Conservation (phyloP, 208 protist genomes). For the Trypanosoma brucei region DNA sequence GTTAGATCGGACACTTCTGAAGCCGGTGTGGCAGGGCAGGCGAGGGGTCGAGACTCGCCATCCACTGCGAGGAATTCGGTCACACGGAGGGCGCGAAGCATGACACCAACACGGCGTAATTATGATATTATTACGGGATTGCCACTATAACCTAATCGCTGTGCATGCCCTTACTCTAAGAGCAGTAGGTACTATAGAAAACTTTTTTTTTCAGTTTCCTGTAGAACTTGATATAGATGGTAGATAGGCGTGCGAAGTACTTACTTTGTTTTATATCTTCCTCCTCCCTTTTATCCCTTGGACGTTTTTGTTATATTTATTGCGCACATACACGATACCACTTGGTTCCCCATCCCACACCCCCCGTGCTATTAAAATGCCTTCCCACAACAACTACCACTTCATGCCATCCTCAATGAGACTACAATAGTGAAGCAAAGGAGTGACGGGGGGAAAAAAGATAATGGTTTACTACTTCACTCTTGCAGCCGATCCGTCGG, state of each 20-base stretch:
- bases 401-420: too few species aligned
- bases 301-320: constrained; percentile 16
- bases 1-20: too few species aligned
- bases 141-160: constrained; percentile 15
- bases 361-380: too few species aligned
- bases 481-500: constrained; percentile 77
- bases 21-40: background rate
- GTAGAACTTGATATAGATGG: too few species aligned
- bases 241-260: too few species aligned
- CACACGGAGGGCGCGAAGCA: constrained; percentile 31
- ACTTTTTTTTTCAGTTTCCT: too few species aligned
- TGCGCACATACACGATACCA: background rate
- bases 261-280: background rate
- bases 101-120: constrained; percentile 24
- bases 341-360: too few species aligned
- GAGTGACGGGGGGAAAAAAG: background rate
- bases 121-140: constrained; percentile 73
- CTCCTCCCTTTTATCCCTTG: constrained; percentile 16
- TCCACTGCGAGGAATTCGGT: constrained; percentile 16
- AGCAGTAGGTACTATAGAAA: too few species aligned
- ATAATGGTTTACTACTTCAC: constrained; percentile 93
- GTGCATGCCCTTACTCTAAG: too few species aligned
- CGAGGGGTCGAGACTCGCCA: background rate
- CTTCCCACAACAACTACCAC: too few species aligned
- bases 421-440: background rate